Percentiles rank a stretch among this genome's conserved stretches.
Conservation (phyloP, 2,329 filamentous ascomycete species). For the Trichoderma cornu-damae region DNA sequence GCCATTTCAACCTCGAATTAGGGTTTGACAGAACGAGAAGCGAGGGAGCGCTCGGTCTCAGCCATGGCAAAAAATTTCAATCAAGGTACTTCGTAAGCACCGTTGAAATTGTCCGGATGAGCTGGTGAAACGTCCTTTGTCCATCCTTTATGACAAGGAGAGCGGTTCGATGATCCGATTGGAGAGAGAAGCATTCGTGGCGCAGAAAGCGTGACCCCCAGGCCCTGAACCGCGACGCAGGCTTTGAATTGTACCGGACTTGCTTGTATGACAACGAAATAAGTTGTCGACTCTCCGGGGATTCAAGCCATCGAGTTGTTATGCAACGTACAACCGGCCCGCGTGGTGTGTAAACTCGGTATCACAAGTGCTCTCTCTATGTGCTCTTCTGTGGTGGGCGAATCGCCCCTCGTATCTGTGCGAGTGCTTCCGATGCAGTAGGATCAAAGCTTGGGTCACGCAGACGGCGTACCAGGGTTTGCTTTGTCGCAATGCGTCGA, state of each 20-base stretch:
- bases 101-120: not conserved
- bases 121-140: slow-evolving; percentile 3
- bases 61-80: not conserved
- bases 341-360: slow-evolving; percentile 16
- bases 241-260: slow-evolving; percentile 8
- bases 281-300: not conserved
- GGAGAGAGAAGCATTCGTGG: slow-evolving; percentile 3
- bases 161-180: slow-evolving; percentile 11
- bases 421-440: not conserved
- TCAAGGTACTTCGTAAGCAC: not conserved
- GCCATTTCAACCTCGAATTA: slow-evolving; percentile 9
- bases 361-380: not conserved
- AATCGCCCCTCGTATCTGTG: slow-evolving; percentile 2
- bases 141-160: slow-evolving; percentile 5
- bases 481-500: not conserved
- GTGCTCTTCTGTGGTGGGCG: not conserved
- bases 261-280: slow-evolving; percentile 4
- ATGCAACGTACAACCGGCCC: slow-evolving; percentile 8
- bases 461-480: not conserved
- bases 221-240: not conserved
- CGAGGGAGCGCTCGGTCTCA: not conserved
- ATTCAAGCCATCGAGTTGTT: not conserved
- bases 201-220: slow-evolving; percentile 12
- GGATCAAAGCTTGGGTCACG: not conserved
- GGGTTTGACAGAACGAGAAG: not conserved